Base-by-base conservation (phyloP, 2,329 filamentous ascomycete species). In the Calonectria hawksworthii region DNA sequence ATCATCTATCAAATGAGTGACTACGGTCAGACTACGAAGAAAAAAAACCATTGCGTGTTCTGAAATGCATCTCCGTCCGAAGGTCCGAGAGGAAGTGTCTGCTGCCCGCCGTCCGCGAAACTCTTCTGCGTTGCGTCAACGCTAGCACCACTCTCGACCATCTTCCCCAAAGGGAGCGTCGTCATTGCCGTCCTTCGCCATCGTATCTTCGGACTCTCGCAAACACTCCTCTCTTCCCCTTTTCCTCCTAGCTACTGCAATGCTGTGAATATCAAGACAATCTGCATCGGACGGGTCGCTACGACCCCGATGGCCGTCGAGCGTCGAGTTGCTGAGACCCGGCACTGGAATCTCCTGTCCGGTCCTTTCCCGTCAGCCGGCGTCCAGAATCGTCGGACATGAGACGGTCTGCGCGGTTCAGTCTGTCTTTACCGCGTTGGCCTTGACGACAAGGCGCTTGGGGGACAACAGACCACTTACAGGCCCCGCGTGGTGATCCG, bases 181-280 rank as follows among this genome's bases (percentile, higher is more conserved):
- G 50, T 80, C 68, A 38, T 72, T 65, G 68, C 73, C 41, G 30
- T 56, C 63, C 61, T 74, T 73, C 69, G 50, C 68, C 52, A 26
- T 63, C 63, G 68, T 56, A 66, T 14, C 71, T 44, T 68, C 64
- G 56, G 47, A 61, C 77, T 70, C 67, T 71, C 75, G 38, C 70
- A 64, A 36, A 21, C 59, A 32, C 59, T 61, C 76, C 70, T 16
- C 47, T 66, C 75, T 74, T 74, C 74, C 50, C 66, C 36, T 36
- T 36, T 69, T 28, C 41, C 64, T 65, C 79, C 73, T 36, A 59
- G 69, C 76, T 78, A 78, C 78, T 65, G 72, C 77, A 78, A 77
- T 76, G 68, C 75, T 80, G 75, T 73, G 68, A 78, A 80, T 76
- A 81, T 79, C 79, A 79, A 81, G 80, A 81, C 79, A 81, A 80